phyloP scores from a whole-genome alignment of 2,329 filamentous ascomycete species.

The Venturia pyrina region DNA sequence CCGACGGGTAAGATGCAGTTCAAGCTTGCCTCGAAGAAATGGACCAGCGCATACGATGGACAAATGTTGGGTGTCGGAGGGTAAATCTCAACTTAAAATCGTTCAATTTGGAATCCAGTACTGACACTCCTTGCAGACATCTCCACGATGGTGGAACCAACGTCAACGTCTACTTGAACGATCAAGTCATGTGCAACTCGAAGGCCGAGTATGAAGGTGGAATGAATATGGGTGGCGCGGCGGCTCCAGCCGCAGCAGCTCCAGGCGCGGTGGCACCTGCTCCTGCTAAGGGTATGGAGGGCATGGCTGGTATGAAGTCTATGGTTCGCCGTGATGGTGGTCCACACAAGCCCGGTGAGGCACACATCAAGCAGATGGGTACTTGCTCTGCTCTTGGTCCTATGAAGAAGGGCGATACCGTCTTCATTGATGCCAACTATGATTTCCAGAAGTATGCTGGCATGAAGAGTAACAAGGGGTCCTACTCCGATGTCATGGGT shows the following conservation, averaged over 20 bases:
- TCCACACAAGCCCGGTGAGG: background rate
- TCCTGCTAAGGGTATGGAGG: background rate
- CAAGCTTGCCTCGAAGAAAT: background rate
- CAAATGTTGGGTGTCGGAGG: constrained; percentile 9
- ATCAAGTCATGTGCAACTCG: constrained; percentile 1
- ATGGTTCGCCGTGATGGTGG: background rate
- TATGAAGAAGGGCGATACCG: constrained; percentile 11
- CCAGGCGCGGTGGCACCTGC: background rate
- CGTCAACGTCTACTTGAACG: constrained; percentile 8
- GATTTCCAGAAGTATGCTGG: constrained; percentile 9
- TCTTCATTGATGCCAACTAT: constrained; percentile 10
- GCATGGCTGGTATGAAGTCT: constrained; percentile 3
- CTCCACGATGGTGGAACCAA: constrained; percentile 11
- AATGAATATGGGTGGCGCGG: background rate
- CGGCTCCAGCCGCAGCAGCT: background rate
- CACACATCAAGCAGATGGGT: constrained; percentile 6
- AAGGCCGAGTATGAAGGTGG: constrained; percentile 10
- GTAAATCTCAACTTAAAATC: background rate
- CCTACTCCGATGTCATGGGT: constrained; percentile 7
- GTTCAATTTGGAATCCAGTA: background rate
- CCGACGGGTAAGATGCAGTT: constrained; percentile 1
- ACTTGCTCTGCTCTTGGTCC: constrained; percentile 5
- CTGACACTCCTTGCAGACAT: background rate
- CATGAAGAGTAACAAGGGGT: background rate
- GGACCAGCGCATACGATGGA: constrained; percentile 9